Evolutionary conservation across 352 stramenopile species (phyloP).

Genomic region (Phytophthora sp.): DNA sequence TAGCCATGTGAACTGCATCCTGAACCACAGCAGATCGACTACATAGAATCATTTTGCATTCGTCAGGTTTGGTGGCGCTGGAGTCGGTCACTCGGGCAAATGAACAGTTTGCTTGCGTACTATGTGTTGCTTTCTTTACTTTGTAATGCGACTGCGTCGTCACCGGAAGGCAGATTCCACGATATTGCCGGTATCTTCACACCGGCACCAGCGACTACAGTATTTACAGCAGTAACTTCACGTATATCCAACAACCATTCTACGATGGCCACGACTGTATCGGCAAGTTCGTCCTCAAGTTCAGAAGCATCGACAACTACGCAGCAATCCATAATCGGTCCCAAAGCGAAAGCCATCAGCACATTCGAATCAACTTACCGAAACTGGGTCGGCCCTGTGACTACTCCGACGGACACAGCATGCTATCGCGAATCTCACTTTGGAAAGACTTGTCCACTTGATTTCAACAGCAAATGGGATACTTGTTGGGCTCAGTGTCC

Average conservation of each 20-base stretch:
- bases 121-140: constrained; percentile 5
- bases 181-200: background rate
- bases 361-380: constrained; percentile 14
- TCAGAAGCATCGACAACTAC: background rate
- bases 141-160: background rate
- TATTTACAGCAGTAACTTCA: background rate
- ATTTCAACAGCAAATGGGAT: constrained; percentile 37
- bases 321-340: background rate
- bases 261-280: background rate
- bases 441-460: constrained; percentile 19
- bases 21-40: too few relatives aligned
- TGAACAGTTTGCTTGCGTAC: background rate
- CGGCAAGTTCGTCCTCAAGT: background rate
- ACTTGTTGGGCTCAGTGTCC: constrained; percentile 53
- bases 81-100: too few relatives aligned
- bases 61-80: too few relatives aligned
- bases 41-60: too few relatives aligned
- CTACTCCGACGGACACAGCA: constrained; percentile 17
- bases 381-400: constrained; percentile 21
- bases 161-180: background rate
- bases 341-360: constrained; percentile 4
- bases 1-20: too few relatives aligned
- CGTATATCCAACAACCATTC: background rate
- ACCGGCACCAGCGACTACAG: background rate
- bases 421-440: constrained; percentile 37